A percentile compares a stretch with the other conserved stretches of the same genome.
These are phyloP conservation scores for Prunus mira DNA, from an alignment of 306 rosid species.

Conservation along the genomic window DNA sequence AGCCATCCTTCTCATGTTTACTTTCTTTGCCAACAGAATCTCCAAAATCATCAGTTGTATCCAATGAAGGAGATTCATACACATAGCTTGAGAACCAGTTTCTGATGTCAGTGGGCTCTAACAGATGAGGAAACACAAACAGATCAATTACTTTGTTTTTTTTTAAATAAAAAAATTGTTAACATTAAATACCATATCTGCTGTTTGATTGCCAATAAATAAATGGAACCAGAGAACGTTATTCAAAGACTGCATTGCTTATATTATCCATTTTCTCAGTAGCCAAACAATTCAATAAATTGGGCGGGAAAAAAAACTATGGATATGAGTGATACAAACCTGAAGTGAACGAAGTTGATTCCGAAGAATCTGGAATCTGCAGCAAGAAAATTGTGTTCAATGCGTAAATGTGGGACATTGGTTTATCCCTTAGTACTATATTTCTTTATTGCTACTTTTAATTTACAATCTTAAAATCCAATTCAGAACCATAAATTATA, in stretches of 20 bases:
- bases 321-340: slow-evolving; percentile 45
- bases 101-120: slow-evolving; percentile 73
- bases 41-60: slow-evolving; percentile 28
- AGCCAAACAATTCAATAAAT: neutral
- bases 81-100: slow-evolving; percentile 75
- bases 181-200: neutral
- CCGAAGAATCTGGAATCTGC: slow-evolving; percentile 40
- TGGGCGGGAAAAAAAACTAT: neutral
- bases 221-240: neutral
- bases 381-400: slow-evolving; percentile 5
- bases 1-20: slow-evolving; percentile 23
- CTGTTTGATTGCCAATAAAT: neutral
- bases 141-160: neutral
- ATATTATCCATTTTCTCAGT: neutral
- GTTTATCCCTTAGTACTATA: neutral
- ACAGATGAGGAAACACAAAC: neutral
- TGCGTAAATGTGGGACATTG: neutral
- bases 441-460: neutral
- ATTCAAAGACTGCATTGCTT: neutral
- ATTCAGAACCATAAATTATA: neutral
- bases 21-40: slow-evolving; percentile 26
- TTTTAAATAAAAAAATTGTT: neutral
- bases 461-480: slow-evolving; percentile 4
- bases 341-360: slow-evolving; percentile 47
- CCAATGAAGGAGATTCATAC: slow-evolving; percentile 54